phyloP scores from a whole-genome alignment of 495 filamentous ascomycete genomes.

The Chaetomium fimeti region DNA sequence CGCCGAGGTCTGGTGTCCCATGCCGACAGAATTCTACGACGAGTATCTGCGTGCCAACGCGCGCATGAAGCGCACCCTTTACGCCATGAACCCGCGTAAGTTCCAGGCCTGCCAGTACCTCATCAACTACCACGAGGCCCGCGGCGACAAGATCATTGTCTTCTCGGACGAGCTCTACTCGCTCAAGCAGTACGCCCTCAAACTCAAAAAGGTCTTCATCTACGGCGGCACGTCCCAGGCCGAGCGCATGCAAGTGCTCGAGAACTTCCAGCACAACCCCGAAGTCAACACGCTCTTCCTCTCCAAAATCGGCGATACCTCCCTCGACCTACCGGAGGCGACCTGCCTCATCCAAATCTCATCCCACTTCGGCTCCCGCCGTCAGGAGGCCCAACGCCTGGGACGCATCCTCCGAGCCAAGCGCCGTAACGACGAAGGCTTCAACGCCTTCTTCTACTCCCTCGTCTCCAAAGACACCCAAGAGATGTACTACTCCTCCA shows the following conservation, averaged over 20 bases:
- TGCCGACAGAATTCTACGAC: conserved; percentile 97
- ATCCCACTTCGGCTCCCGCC: conserved; percentile 94
- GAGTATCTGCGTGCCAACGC: conserved; percentile 68
- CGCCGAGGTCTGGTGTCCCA: conserved; percentile 98
- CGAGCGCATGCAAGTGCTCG: conserved; percentile 85
- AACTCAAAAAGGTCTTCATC: conserved; percentile 86
- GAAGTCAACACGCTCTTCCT: conserved; percentile 94
- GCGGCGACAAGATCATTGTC: conserved; percentile 98
- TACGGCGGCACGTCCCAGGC: conserved; percentile 83
- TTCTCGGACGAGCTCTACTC: conserved; percentile 99
- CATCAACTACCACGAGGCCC: conserved; percentile 94
- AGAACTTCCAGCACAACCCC: conserved; percentile 96
- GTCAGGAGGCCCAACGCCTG: conserved; percentile 93
- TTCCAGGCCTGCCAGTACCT: conserved; percentile 96
- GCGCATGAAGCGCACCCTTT: conserved; percentile 66
- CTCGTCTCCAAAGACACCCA: conserved; percentile 95
- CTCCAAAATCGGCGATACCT: conserved; percentile 97
- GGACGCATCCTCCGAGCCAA: conserved; percentile 96
- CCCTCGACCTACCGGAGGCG: conserved; percentile 92
- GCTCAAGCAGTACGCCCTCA: conserved; percentile 77
- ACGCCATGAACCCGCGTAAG: conserved; percentile 97
- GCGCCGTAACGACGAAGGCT: conserved; percentile 94
- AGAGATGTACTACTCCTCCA: conserved; percentile 98
- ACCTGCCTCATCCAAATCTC: conserved; percentile 98
- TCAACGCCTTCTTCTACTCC: conserved; percentile 99